phyloP scores from a whole-genome alignment of 495 filamentous ascomycete species.

The Pyrenula massariospora region DNA sequence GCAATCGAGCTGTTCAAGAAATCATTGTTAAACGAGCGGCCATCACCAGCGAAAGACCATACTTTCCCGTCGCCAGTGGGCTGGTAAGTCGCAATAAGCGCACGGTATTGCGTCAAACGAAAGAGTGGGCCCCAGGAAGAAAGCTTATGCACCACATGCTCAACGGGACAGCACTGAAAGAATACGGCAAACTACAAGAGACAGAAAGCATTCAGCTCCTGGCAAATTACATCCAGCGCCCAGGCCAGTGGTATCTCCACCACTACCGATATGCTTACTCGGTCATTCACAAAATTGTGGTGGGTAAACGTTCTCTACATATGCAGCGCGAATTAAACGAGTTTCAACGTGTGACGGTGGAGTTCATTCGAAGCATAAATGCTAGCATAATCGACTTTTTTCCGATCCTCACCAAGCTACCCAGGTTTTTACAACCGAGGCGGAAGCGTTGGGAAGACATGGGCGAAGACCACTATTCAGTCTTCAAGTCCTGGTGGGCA shows the following conservation, averaged over 20 bases:
- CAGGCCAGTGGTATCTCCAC: slow-evolving; percentile 24
- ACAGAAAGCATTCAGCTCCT: slow-evolving; percentile 26
- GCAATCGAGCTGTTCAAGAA: slow-evolving; percentile 17
- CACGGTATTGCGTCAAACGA: slow-evolving; percentile 15
- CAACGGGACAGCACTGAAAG: slow-evolving; percentile 18
- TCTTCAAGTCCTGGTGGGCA: slow-evolving; percentile 25
- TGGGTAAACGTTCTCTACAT: slow-evolving; percentile 14
- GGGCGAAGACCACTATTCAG: slow-evolving; percentile 14
- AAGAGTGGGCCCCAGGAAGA: slow-evolving; percentile 18
- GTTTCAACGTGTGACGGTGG: slow-evolving; percentile 14
- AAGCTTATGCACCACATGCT: slow-evolving; percentile 31
- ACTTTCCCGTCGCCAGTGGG: slow-evolving; percentile 20
- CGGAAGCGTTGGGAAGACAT: slow-evolving; percentile 19
- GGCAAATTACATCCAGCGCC: slow-evolving; percentile 18
- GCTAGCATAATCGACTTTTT: slow-evolving; percentile 25
- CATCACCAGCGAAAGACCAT: slow-evolving; percentile 20
- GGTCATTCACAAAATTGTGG: slow-evolving; percentile 24
- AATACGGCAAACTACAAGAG: slow-evolving; percentile 26
- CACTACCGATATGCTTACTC: slow-evolving; percentile 31
- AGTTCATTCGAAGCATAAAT: slow-evolving; percentile 17
- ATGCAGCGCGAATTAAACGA: slow-evolving; percentile 13
- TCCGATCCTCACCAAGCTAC: slow-evolving; percentile 21
- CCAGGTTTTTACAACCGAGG: slow-evolving; percentile 26
- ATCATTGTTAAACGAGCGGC: slow-evolving; percentile 20
- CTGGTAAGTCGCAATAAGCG: slow-evolving; percentile 21